phyloP scores from a whole-genome alignment of 176 grass and related monocot species.

The Oryza glaberrima region DNA sequence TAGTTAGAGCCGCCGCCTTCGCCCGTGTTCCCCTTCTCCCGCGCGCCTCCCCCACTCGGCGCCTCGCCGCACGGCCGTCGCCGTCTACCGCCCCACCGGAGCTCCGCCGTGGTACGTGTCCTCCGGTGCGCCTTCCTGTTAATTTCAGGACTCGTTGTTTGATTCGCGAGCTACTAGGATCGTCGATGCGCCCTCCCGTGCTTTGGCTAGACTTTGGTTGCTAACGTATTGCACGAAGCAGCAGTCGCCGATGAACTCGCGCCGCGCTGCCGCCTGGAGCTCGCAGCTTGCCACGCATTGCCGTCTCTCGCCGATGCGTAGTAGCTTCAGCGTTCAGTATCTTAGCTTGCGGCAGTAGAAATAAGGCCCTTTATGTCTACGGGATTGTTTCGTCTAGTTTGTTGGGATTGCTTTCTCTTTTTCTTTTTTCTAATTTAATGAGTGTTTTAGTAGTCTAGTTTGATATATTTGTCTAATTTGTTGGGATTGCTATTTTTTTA shows the following conservation, averaged over 20 bases:
- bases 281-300: background rate
- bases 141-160: background rate
- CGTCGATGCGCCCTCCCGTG: background rate
- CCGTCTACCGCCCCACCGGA: background rate
- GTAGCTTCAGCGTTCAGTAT: background rate
- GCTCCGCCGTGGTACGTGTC: background rate
- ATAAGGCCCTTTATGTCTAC: background rate
- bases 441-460: constrained; percentile 33
- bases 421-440: constrained; percentile 24
- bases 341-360: background rate
- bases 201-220: background rate
- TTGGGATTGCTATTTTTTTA: background rate
- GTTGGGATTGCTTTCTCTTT: constrained; percentile 21
- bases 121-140: background rate
- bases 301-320: background rate
- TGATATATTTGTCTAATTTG: constrained; percentile 34
- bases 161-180: background rate
- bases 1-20: background rate
- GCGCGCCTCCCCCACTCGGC: background rate
- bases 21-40: no score
- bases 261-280: no score
- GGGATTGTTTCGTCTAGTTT: background rate
- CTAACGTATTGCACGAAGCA: background rate
- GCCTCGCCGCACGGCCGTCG: background rate
- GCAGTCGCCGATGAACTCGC: background rate